Conservation (phyloP, 2,329 filamentous ascomycete species). For the Apiospora sp. region DNA sequence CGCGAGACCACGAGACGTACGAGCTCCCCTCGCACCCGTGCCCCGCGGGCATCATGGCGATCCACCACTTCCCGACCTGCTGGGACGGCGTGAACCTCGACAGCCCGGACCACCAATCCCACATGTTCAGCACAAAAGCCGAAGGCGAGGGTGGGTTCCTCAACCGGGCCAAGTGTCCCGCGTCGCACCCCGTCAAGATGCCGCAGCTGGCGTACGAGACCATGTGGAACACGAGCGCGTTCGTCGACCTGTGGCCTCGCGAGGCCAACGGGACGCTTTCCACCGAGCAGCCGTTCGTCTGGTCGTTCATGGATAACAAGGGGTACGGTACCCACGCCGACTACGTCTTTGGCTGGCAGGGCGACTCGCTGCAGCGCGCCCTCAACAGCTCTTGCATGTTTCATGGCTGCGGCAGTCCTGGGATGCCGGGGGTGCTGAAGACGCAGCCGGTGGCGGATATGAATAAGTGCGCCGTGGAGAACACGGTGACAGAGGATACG, state of each 20-base stretch:
- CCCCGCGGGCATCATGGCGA: conserved; percentile 51
- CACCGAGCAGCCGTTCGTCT: conserved; percentile 35
- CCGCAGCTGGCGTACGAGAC: conserved; percentile 54
- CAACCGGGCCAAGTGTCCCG: conserved; percentile 43
- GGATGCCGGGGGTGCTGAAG: conserved; percentile 37
- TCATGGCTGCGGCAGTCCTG: conserved; percentile 41
- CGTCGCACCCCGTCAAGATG: conserved; percentile 50
- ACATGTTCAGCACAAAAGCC: conserved; percentile 52
- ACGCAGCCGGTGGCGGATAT: conserved; percentile 43
- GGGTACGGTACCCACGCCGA: conserved; percentile 49
- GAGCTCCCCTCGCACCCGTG: conserved; percentile 50
- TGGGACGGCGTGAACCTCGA: conserved; percentile 69
- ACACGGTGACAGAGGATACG: conserved; percentile 40
- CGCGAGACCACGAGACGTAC: conserved; percentile 49
- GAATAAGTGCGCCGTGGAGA: conserved; percentile 43
- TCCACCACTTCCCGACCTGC: conserved; percentile 56
- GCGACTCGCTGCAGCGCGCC: conserved; percentile 42
- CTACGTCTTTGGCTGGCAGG: conserved; percentile 49
- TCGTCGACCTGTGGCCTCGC: conserved; percentile 42
- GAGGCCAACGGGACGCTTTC: conserved; percentile 23
- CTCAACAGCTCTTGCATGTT: conserved; percentile 44
- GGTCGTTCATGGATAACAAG: conserved; percentile 40
- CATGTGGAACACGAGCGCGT: conserved; percentile 51
- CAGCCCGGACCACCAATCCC: conserved; percentile 61
- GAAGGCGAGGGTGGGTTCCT: background rate